A percentile compares a stretch with the other conserved stretches of the same genome.
These are phyloP conservation scores for Balakata baccata DNA, from an alignment of 345 rosid species.

Conservation along the genomic window DNA sequence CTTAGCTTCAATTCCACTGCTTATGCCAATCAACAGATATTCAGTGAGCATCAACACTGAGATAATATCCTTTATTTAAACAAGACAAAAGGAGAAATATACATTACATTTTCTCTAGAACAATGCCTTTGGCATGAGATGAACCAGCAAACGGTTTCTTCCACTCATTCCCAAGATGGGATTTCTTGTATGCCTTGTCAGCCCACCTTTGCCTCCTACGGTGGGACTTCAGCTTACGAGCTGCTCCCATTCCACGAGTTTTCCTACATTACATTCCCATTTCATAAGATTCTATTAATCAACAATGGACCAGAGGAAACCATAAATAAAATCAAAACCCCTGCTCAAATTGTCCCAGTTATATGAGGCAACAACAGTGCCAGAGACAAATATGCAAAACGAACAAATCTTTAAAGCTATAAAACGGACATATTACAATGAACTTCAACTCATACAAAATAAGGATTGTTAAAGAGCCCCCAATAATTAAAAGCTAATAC, in stretches of 20 bases:
- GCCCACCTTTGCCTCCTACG: constrained; percentile 88
- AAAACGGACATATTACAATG: not conserved
- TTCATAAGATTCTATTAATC: not conserved
- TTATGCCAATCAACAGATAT: constrained; percentile 17
- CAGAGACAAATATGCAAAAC: not conserved
- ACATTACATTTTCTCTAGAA: constrained; percentile 60
- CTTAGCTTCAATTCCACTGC: constrained; percentile 94
- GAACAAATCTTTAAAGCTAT: not conserved
- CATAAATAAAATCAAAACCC: too few relatives aligned
- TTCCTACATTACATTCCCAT: constrained; percentile 35
- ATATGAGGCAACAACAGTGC: not conserved
- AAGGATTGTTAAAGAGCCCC: too few relatives aligned
- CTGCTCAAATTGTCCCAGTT: too few relatives aligned
- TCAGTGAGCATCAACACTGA: not conserved
- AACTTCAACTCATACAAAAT: not conserved
- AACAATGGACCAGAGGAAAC: too few relatives aligned
- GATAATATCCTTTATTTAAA: not conserved
- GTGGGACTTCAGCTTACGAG: constrained; percentile 73
- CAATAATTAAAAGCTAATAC: too few relatives aligned
- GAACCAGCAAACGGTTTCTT: constrained; percentile 79
- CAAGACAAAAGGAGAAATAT: not conserved
- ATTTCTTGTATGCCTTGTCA: constrained; percentile 80
- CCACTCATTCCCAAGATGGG: constrained; percentile 86
- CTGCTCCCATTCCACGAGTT: constrained; percentile 77
- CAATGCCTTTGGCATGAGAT: constrained; percentile 70